Percentiles rank a stretch among this genome's conserved stretches.
These are phyloP conservation scores for Ascochyta lentis DNA, from an alignment of 2,329 filamentous ascomycete species.

Conservation along the genomic window DNA sequence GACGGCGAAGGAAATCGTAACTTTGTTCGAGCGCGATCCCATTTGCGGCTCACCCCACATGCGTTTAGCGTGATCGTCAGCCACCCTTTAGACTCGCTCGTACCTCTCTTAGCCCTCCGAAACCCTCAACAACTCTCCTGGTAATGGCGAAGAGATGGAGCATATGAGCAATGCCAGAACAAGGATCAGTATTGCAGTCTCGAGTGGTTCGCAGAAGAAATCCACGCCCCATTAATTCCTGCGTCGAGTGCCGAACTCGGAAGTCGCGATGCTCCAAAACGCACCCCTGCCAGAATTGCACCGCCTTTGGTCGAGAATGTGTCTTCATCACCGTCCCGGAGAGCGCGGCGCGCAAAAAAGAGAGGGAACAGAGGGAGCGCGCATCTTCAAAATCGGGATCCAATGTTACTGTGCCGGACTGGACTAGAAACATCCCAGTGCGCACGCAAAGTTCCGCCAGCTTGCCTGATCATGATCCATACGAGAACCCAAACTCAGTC, in stretches of 20 bases:
- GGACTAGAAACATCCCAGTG: slow-evolving; percentile 47
- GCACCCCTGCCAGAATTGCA: slow-evolving; percentile 50
- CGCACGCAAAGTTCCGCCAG: slow-evolving; percentile 37
- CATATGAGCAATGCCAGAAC: slow-evolving; percentile 46
- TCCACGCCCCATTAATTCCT: slow-evolving; percentile 49
- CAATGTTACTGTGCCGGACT: slow-evolving; percentile 38
- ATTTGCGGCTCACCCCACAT: slow-evolving; percentile 17
- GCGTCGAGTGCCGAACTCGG: slow-evolving; percentile 48
- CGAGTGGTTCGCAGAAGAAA: slow-evolving; percentile 49
- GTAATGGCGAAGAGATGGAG: slow-evolving; percentile 44
- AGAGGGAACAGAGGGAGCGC: slow-evolving; percentile 40
- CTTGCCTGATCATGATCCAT: slow-evolving; percentile 33
- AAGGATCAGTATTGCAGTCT: slow-evolving; percentile 46
- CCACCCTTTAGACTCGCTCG: slow-evolving; percentile 11
- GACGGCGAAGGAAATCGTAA: slow-evolving; percentile 23
- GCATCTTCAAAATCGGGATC: slow-evolving; percentile 36
- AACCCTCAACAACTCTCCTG: slow-evolving; percentile 24
- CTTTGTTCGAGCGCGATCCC: slow-evolving; percentile 10
- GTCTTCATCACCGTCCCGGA: slow-evolving; percentile 50
- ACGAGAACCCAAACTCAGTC: slow-evolving; percentile 37
- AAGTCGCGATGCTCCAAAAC: slow-evolving; percentile 50
- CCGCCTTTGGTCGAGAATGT: slow-evolving; percentile 48
- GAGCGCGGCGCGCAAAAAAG: slow-evolving; percentile 47
- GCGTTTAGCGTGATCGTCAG: slow-evolving; percentile 16
- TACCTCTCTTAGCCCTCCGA: slow-evolving; percentile 6